Conservation (phyloP, 2,329 filamentous ascomycete species). For the Arachnopeziza araneosa region DNA sequence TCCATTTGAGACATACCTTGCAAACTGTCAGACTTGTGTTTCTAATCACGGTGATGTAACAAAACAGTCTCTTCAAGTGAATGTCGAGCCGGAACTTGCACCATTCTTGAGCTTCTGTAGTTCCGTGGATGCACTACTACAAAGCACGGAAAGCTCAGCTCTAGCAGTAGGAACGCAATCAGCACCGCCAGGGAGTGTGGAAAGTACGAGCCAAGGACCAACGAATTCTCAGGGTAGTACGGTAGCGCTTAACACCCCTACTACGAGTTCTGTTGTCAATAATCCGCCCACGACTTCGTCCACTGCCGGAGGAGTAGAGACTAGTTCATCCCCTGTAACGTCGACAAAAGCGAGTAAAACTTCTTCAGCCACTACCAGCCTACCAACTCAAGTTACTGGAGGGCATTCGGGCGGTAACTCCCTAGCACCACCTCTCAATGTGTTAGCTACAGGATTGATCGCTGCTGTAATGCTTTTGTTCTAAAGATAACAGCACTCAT, state of each 20-base stretch:
- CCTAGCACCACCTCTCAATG: neutral
- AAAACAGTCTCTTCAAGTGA: constrained; percentile 11
- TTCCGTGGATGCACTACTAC: neutral
- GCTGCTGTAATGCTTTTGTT: too few species aligned
- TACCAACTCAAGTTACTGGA: neutral
- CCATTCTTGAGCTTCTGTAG: constrained; percentile 25
- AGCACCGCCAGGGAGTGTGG: neutral
- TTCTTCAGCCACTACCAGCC: neutral
- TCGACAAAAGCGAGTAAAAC: neutral
- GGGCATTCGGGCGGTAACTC: neutral
- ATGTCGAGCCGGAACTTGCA: constrained; percentile 20
- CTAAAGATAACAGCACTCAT: too few species aligned
- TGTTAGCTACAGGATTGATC: neutral
- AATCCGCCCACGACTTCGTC: neutral
- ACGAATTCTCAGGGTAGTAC: neutral
- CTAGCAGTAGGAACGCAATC: neutral
- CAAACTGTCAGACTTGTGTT: constrained; percentile 34
- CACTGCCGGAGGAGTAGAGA: neutral
- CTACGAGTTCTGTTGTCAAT: neutral
- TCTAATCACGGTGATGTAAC: constrained; percentile 6
- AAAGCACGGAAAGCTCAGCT: neutral
- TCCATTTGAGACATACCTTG: constrained; percentile 35
- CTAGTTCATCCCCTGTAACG: neutral
- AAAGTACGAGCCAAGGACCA: neutral
- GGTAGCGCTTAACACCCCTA: neutral